phyloP scores from a whole-genome alignment of 257 asterid species.

The Prunella vulgaris region DNA sequence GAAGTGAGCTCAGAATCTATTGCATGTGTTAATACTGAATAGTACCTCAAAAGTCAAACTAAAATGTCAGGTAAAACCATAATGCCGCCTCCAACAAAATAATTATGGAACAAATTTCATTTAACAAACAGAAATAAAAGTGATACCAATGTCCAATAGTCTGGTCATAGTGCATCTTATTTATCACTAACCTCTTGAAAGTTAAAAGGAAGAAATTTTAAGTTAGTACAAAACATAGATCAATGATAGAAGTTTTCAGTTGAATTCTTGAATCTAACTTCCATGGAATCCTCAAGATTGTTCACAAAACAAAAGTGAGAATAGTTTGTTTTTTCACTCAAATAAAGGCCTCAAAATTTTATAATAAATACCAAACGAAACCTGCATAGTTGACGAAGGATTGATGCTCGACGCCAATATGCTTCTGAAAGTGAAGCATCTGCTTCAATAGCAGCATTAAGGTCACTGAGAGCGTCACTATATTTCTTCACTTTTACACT shows the following conservation, averaged over 20 bases:
- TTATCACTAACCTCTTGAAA: background rate
- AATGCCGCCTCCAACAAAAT: background rate
- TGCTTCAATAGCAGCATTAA: conserved; percentile 71
- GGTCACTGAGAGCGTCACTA: conserved; percentile 67
- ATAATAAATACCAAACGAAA: conserved; percentile 20
- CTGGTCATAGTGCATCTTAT: background rate
- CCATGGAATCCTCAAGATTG: background rate
- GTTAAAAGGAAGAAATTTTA: background rate
- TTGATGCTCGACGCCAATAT: conserved; percentile 60
- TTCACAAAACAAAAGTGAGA: too few species aligned
- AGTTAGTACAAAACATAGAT: background rate
- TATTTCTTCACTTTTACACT: conserved; percentile 65
- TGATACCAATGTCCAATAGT: background rate
- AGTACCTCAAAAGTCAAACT: background rate
- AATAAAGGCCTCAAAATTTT: background rate
- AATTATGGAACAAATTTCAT: background rate
- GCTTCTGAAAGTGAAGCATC: conserved; percentile 81
- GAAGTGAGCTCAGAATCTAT: background rate
- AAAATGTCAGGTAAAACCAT: background rate
- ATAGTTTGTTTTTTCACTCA: too few species aligned
- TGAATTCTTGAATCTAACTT: background rate
- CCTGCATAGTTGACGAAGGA: conserved; percentile 89
- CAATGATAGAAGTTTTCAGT: background rate
- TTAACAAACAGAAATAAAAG: background rate
- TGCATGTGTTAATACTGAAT: background rate